These are phyloP conservation scores for Diaporthe helianthi DNA, from an alignment of 2,329 filamentous ascomycete genomes.

Conservation along the genomic window DNA sequence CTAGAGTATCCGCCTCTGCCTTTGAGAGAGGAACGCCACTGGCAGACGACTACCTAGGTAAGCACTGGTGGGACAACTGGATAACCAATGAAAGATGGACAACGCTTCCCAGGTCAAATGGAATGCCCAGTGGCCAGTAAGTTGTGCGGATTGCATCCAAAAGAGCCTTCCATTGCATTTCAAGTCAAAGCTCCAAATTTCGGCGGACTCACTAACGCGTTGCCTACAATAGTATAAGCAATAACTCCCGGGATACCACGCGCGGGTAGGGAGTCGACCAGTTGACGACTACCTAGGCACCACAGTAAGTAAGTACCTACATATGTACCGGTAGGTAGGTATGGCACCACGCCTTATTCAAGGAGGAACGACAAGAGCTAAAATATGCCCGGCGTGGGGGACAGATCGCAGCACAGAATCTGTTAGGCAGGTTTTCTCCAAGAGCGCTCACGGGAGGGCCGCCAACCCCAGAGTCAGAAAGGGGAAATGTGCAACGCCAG, in stretches of 20 bases:
- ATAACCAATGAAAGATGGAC: not conserved
- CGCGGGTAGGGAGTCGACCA: not conserved
- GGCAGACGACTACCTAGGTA: not conserved
- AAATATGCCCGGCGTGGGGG: no score
- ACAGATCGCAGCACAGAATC: not conserved
- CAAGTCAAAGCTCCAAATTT: not conserved
- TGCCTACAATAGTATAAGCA: constrained; percentile 3
- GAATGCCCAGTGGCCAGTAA: not conserved
- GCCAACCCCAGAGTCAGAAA: not conserved
- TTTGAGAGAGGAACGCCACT: not conserved
- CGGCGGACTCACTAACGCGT: constrained; percentile 3
- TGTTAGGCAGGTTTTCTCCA: not conserved
- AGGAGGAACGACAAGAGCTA: not conserved
- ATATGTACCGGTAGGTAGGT: no score
- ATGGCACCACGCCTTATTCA: not conserved
- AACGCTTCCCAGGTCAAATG: not conserved
- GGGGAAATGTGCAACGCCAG: not conserved
- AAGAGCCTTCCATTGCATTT: not conserved
- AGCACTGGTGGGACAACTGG: constrained; percentile 9
- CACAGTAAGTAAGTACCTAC: no score
- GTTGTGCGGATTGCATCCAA: not conserved
- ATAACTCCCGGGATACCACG: not conserved
- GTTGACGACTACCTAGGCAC: no score
- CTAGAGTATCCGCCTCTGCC: not conserved
- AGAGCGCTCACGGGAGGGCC: not conserved